Conservation (phyloP, 148 eudicot genomes). For the Arbutus unedo region DNA sequence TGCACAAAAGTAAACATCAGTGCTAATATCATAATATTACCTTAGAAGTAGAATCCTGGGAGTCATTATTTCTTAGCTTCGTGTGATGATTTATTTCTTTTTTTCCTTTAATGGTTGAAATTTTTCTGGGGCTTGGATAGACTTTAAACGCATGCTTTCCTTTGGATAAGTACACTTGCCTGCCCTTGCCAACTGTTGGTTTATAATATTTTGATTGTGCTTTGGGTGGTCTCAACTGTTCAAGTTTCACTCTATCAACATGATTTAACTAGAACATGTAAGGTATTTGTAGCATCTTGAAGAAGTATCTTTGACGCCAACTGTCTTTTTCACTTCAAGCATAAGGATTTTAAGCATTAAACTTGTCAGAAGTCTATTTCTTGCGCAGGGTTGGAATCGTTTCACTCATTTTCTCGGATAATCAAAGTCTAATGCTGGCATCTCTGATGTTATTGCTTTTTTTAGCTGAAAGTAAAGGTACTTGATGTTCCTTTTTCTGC, state of each 20-base stretch:
- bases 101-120: too few species aligned
- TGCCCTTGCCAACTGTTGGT: too few species aligned
- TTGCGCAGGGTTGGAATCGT: constrained; percentile 47
- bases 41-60: background rate
- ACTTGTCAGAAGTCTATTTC: constrained; percentile 11
- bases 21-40: background rate
- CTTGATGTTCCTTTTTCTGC: background rate
- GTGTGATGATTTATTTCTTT: too few species aligned
- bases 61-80: background rate
- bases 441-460: constrained; percentile 50
- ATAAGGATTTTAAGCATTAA: constrained; percentile 2
- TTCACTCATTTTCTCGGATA: constrained; percentile 36
- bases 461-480: constrained; percentile 51
- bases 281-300: constrained; percentile 8
- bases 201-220: too few species aligned
- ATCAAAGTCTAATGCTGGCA: constrained; percentile 30
- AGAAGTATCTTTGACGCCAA: constrained; percentile 8
- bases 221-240: too few species aligned
- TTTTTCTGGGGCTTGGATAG: too few species aligned
- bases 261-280: too few species aligned
- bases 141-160: too few species aligned
- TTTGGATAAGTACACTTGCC: too few species aligned
- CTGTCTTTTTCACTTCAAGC: background rate
- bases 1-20: background rate
- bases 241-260: too few species aligned